Base-by-base conservation (phyloP, 345 rosid species). In the Jatropha curcas region DNA sequence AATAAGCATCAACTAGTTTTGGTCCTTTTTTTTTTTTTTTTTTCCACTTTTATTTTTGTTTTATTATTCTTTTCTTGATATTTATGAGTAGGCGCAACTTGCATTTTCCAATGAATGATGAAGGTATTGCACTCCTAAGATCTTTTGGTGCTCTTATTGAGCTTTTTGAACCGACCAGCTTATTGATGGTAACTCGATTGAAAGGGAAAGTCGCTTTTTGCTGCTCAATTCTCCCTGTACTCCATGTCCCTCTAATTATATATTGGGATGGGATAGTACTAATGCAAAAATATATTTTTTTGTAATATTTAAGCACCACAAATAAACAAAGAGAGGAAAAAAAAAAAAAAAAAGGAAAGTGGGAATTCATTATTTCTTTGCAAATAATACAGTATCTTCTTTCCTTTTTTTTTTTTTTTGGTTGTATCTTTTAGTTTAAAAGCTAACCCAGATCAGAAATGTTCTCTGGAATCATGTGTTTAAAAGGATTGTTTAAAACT, bases 171-270 rank as follows among this genome's bases (percentile, higher is more conserved):
- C 73, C 70, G 65, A 76, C 82, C 74, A 77, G 31, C 61, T 61
- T 20, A 84, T 86, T n/a, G 77, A 84, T 81, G 81, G 45, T 62
- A 50, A 31, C n/a, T n/a, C n/a, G n/a, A n/a, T n/a, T 74, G 74
- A 69, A 74, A 46, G 74, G 65, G 67, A 4, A 37, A 74, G 53
- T 64, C 67, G n/a, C n/a, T n/a, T 71, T 74, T 62, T 69, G 41
- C 63, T 55, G 20, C 81, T 71, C 67, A 73, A 57, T 27, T 51
- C 50, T 74, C 70, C 64, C 20, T 60, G 62, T 51, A 57, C 71
- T 39, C 28, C 72, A 63, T 76, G 27, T n/a, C 69, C 74, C 56
- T 52, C 48, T 75, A 60, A 62, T 75, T 45, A 72, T 71, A 48
- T 35, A 5, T 62, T 25, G 12, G 28, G 14, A n/a, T 51, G 14